Conservation (phyloP, 345 rosid genomes). For the Hibiscus trionum region DNA sequence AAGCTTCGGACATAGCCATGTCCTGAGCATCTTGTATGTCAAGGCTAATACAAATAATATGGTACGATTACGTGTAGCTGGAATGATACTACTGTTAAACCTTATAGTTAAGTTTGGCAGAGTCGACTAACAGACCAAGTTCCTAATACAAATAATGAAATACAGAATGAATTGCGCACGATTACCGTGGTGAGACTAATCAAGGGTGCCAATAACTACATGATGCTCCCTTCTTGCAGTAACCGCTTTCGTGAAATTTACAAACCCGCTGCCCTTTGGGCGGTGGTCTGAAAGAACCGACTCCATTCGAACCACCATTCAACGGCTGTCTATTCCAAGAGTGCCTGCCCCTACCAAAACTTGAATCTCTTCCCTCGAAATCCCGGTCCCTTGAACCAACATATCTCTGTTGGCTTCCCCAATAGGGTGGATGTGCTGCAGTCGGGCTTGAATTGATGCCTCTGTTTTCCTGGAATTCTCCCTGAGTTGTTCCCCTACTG, state of each 20-base stretch:
- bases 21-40: too few species aligned
- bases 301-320: conserved; percentile 39
- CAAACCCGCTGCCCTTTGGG: conserved; percentile 74
- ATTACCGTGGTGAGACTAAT: conserved; percentile 15
- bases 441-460: conserved; percentile 26
- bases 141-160: conserved; percentile 20
- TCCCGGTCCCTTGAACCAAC: conserved; percentile 49
- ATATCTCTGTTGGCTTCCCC: conserved; percentile 51
- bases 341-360: conserved; percentile 48
- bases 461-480: conserved; percentile 26
- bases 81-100: conserved; percentile 5
- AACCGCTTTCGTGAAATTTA: conserved; percentile 69
- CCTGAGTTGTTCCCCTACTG: conserved; percentile 33
- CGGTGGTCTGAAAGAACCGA: conserved; percentile 36
- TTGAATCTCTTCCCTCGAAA: conserved; percentile 40
- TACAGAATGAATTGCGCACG: conserved; percentile 17
- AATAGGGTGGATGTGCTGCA: conserved; percentile 22
- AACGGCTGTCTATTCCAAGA: conserved; percentile 33
- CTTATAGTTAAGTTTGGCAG: conserved; percentile 20
- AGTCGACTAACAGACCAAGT: neutral
- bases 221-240: conserved; percentile 70
- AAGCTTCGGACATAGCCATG: too few species aligned
- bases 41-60: neutral
- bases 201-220: conserved; percentile 75
- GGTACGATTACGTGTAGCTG: conserved; percentile 7